Evolutionary conservation across 1,284 basidiomycete genomes (phyloP), one percentile per base, ranked within the genome.

Genomic region (Irpex sp.): DNA sequence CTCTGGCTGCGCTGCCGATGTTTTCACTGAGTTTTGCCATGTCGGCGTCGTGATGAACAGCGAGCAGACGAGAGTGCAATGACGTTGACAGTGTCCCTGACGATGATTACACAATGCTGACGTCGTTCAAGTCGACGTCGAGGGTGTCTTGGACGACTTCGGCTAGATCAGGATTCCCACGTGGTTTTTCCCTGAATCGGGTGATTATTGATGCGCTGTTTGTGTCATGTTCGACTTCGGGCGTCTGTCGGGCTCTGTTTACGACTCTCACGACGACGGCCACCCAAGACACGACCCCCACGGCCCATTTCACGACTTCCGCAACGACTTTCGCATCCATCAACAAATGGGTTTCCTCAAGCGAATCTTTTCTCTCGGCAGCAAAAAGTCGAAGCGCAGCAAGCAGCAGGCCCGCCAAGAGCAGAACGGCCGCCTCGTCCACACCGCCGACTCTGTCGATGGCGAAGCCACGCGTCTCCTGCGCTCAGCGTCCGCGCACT

Each of bases 401-500:
- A 69, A 67, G 60, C 64, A 67, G 62, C 66, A 68, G 56, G 64
- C 72, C 62, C 61, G 62, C 19, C 64, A 60, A 4, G 71, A 72
- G 56, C 62, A 66, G 9, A 67, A 69, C 51, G 70, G 70, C 28
- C 65, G 70, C 23, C 58, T 71, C 7, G 52, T 71, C 4, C 63
- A 54, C 9, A 52, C 19, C 18, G 48, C 55, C 28, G 61, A 67
- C 51, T 63, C 61, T 33, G 80, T 83, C 61, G 87, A 87, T 67
- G 82, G 80, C 35, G 81, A 81, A 42, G 73, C 68, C 12, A 84
- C 81, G 62, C 82, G 84, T 18, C 77, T 91, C 8, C 72, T 91
- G 33, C 82, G 90, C 51, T 90, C 88, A 0, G 86, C 87, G 8
- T 91, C 90, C 8, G 80, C 85, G 49, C 82, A 85, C 58, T 87